Percentiles rank a stretch among this genome's conserved stretches.
These are phyloP conservation scores for Trichoderma sp. DNA, from an alignment of 2,329 filamentous ascomycete species.

Conservation along the genomic window DNA sequence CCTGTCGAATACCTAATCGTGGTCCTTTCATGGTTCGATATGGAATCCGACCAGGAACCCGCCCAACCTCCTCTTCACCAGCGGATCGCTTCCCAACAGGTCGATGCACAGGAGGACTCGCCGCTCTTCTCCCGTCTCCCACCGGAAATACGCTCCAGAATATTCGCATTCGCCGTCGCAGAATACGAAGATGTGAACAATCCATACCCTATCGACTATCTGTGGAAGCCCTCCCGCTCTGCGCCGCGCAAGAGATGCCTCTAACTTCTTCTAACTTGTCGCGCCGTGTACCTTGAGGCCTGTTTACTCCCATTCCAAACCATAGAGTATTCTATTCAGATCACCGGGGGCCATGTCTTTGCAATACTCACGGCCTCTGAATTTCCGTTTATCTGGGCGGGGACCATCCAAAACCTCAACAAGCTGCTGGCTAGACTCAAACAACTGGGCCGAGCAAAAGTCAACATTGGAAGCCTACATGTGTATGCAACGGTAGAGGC, in stretches of 20 bases:
- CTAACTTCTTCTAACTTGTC: slow-evolving; percentile 47
- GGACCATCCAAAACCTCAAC: slow-evolving; percentile 8
- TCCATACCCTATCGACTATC: slow-evolving; percentile 33
- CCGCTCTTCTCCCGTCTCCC: slow-evolving; percentile 47
- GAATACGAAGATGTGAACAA: slow-evolving; percentile 42
- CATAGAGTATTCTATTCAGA: slow-evolving; percentile 46
- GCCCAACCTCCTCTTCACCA: slow-evolving; percentile 1
- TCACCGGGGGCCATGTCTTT: slow-evolving; percentile 27
- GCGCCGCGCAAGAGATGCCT: slow-evolving; percentile 43
- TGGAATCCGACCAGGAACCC: too few species aligned
- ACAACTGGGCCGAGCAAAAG: slow-evolving; percentile 31
- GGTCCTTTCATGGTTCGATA: too few species aligned
- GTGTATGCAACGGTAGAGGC: slow-evolving; percentile 49
- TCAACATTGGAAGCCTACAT: slow-evolving; percentile 40
- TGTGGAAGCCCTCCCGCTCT: slow-evolving; percentile 44
- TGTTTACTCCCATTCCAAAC: slow-evolving; percentile 48
- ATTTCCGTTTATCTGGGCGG: too few species aligned
- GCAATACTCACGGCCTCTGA: too few species aligned
- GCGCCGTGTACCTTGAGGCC: slow-evolving; percentile 45
- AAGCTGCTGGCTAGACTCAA: slow-evolving; percentile 31
- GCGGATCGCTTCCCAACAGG: slow-evolving; percentile 6
- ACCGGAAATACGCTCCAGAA: slow-evolving; percentile 51
- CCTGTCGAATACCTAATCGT: too few species aligned
- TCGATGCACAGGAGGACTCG: slow-evolving; percentile 30
- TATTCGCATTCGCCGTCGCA: slow-evolving; percentile 48